A percentile compares a stretch with the other conserved stretches of the same genome.
Conservation (phyloP, 176 grass and related monocot genomes). For the Oryza brachyantha region DNA sequence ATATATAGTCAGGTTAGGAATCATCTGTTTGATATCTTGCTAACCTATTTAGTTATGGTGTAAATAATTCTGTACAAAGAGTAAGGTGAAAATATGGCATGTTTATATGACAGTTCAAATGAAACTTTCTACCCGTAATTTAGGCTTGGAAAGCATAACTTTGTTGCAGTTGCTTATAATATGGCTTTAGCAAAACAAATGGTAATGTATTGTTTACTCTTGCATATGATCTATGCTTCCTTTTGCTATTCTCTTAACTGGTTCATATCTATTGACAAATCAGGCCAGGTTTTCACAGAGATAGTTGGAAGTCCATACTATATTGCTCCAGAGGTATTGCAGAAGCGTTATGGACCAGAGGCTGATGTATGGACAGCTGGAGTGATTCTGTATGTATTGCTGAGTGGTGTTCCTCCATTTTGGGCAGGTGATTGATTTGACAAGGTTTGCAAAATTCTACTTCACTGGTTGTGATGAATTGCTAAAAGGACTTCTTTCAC, state of each 20-base stretch:
- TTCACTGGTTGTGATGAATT: slow-evolving; percentile 10
- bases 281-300: slow-evolving; percentile 60
- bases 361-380: slow-evolving; percentile 66
- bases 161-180: not conserved
- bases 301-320: slow-evolving; percentile 61
- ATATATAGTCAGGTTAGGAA: not conserved
- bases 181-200: not conserved
- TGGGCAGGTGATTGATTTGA: slow-evolving; percentile 49
- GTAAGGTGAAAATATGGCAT: not conserved
- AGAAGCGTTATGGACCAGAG: slow-evolving; percentile 54
- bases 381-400: slow-evolving; percentile 61
- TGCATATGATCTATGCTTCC: not conserved
- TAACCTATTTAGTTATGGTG: not conserved
- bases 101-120: not conserved
- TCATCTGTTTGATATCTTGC: not conserved
- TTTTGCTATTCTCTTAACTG: not conserved
- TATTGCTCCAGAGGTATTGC: slow-evolving; percentile 58
- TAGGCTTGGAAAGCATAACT: not conserved
- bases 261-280: not conserved
- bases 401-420: slow-evolving; percentile 68
- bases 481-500: not conserved
- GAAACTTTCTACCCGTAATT: not conserved
- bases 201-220: not conserved
- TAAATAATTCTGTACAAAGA: not conserved
- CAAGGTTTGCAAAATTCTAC: not conserved